Conservation (phyloP, 805 yeast species). For the Zygotorulaspora chibaensis region DNA sequence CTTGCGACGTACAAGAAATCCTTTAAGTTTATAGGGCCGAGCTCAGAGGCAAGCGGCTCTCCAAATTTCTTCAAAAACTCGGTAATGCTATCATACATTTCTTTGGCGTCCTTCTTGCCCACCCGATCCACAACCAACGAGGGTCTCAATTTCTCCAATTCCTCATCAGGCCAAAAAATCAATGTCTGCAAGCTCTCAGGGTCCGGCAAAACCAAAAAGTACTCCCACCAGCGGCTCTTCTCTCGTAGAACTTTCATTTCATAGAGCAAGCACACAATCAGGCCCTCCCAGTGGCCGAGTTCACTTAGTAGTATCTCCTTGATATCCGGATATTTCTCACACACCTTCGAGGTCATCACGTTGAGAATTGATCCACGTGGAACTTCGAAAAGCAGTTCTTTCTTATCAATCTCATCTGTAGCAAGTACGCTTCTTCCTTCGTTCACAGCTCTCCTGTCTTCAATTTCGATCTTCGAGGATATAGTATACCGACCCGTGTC, state of each 20-base stretch:
- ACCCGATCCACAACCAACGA: conserved; percentile 66
- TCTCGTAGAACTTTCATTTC: conserved; percentile 47
- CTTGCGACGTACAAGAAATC: conserved; percentile 72
- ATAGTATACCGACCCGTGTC: conserved; percentile 40
- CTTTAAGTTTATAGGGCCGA: conserved; percentile 43
- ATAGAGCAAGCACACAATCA: conserved; percentile 63
- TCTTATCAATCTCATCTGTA: conserved; percentile 50
- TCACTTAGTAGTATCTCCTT: conserved; percentile 38
- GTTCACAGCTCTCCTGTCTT: conserved; percentile 51
- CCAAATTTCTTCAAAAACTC: conserved; percentile 22
- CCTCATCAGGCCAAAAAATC: conserved; percentile 74
- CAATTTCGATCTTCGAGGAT: conserved; percentile 53
- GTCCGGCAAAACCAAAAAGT: conserved; percentile 67
- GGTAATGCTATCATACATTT: conserved; percentile 46
- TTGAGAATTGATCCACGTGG: conserved; percentile 58
- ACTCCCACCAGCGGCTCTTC: conserved; percentile 60
- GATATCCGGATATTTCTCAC: conserved; percentile 32
- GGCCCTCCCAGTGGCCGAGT: conserved; percentile 67
- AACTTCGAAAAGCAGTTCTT: conserved; percentile 63
- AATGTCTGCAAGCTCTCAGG: conserved; percentile 51
- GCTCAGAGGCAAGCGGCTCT: conserved; percentile 20
- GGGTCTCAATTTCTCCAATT: conserved; percentile 55
- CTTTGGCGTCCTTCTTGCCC: conserved; percentile 64
- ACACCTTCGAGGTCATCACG: conserved; percentile 51
- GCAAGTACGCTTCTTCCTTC: conserved; percentile 85